These are phyloP conservation scores for Fraxinus floribunda DNA, from an alignment of 305 asterid genomes.

Conservation along the genomic window DNA sequence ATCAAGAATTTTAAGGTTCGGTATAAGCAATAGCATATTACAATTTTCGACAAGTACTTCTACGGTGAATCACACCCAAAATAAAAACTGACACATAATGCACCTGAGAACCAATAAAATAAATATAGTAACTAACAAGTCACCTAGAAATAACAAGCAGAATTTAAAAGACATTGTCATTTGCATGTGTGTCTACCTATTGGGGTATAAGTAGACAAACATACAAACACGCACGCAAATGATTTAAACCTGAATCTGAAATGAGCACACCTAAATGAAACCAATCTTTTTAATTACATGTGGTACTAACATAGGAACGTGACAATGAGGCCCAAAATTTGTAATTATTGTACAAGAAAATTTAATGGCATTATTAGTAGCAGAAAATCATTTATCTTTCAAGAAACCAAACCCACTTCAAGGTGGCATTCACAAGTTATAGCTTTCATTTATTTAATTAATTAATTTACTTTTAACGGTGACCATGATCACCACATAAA, in stretches of 20 bases:
- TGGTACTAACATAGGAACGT: neutral
- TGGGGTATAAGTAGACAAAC: neutral
- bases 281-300: neutral
- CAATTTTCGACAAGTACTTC: neutral
- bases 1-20: conserved; percentile 8
- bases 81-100: neutral
- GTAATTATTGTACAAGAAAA: neutral
- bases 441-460: neutral
- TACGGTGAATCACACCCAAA: conserved; percentile 12
- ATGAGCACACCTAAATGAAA: neutral
- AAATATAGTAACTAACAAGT: neutral
- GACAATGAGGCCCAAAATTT: neutral
- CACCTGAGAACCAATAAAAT: neutral
- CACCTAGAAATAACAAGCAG: neutral
- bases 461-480: neutral
- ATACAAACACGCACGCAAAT: neutral
- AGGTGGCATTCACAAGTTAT: neutral
- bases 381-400: neutral
- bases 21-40: neutral
- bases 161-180: neutral
- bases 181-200: neutral
- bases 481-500: neutral
- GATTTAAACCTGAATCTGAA: neutral
- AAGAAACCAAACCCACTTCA: neutral
- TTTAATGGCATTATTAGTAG: neutral